Evolutionary conservation across 2,329 filamentous ascomycete genomes (phyloP).

Genomic region (Fusarium floridanum): DNA sequence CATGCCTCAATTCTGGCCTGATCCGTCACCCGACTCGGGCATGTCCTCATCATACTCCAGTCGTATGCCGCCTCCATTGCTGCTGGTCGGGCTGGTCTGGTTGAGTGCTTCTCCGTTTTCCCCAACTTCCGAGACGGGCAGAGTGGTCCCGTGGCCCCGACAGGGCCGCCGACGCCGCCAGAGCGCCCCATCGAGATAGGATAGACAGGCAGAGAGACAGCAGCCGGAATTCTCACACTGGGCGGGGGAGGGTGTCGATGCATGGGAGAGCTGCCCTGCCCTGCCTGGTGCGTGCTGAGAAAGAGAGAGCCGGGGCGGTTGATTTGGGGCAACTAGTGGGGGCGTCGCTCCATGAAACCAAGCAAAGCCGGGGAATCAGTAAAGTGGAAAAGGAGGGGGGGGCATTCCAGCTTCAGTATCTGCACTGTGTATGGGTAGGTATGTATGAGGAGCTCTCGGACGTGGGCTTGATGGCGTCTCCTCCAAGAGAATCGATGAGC

Average conservation of each 20-base stretch:
- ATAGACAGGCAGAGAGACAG: slow-evolving; percentile 9
- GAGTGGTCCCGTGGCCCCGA: slow-evolving; percentile 42
- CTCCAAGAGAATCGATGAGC: slow-evolving; percentile 11
- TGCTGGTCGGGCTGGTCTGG: slow-evolving; percentile 7
- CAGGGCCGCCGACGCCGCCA: slow-evolving; percentile 29
- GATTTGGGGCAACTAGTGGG: slow-evolving; percentile 23
- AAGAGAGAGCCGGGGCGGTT: not conserved
- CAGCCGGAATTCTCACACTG: slow-evolving; percentile 37
- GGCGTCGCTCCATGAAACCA: slow-evolving; percentile 37
- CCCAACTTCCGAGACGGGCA: slow-evolving; percentile 42
- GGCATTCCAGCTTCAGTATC: slow-evolving; percentile 12
- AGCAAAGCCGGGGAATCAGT: slow-evolving; percentile 31
- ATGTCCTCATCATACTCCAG: slow-evolving; percentile 37
- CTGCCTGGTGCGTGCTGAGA: slow-evolving; percentile 10
- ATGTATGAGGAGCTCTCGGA: not conserved
- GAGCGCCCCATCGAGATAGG: slow-evolving; percentile 36
- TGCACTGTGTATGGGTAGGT: slow-evolving; percentile 13
- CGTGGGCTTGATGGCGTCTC: slow-evolving; percentile 17
- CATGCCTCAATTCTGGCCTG: slow-evolving; percentile 44
- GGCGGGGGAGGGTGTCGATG: slow-evolving; percentile 39
- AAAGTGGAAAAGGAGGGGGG: slow-evolving; percentile 19
- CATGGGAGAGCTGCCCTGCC: slow-evolving; percentile 13
- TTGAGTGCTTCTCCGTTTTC: slow-evolving; percentile 34
- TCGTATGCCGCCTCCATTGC: slow-evolving; percentile 37
- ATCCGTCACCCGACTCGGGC: slow-evolving; percentile 45